Conservation (phyloP, 371 early-diverging fungal species). For the Edhazardia aedis region DNA sequence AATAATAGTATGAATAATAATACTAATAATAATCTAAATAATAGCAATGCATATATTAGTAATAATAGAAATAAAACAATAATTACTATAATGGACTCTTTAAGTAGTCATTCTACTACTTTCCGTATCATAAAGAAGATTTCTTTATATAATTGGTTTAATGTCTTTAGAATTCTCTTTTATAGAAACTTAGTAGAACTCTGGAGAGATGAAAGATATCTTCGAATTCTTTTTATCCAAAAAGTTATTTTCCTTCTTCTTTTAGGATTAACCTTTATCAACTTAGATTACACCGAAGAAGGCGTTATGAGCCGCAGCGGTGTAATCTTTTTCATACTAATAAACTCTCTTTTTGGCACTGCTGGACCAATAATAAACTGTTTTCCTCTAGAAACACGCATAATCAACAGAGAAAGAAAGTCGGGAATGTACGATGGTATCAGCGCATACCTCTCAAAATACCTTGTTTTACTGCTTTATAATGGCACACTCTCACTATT, state of each 20-base stretch:
- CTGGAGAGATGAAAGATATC: slow-evolving; percentile 28
- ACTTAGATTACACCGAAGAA: slow-evolving; percentile 26
- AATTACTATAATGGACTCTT: not conserved
- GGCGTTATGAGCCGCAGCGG: slow-evolving; percentile 47
- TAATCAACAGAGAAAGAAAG: slow-evolving; percentile 49
- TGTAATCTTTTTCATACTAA: slow-evolving; percentile 46
- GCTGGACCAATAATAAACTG: slow-evolving; percentile 46
- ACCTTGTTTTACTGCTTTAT: slow-evolving; percentile 38
- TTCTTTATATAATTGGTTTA: too few species aligned
- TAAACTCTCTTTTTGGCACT: slow-evolving; percentile 48
- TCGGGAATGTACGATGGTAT: slow-evolving; percentile 47
- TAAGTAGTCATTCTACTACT: not conserved
- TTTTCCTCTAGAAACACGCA: slow-evolving; percentile 42
- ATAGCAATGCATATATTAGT: too few species aligned
- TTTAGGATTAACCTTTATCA: slow-evolving; percentile 14
- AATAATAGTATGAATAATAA: too few species aligned
- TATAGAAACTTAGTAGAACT: slow-evolving; percentile 46
- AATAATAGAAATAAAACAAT: not conserved
- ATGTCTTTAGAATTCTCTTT: too few species aligned
- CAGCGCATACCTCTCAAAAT: slow-evolving; percentile 48
- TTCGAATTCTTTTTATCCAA: slow-evolving; percentile 42
- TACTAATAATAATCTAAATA: too few species aligned
- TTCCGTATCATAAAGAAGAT: slow-evolving; percentile 24
- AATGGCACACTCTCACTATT: slow-evolving; percentile 23
- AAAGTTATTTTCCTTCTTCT: slow-evolving; percentile 22